Conservation (phyloP, 225 moss, liverwort and hornwort species). For the Takakia lepidozioides region DNA sequence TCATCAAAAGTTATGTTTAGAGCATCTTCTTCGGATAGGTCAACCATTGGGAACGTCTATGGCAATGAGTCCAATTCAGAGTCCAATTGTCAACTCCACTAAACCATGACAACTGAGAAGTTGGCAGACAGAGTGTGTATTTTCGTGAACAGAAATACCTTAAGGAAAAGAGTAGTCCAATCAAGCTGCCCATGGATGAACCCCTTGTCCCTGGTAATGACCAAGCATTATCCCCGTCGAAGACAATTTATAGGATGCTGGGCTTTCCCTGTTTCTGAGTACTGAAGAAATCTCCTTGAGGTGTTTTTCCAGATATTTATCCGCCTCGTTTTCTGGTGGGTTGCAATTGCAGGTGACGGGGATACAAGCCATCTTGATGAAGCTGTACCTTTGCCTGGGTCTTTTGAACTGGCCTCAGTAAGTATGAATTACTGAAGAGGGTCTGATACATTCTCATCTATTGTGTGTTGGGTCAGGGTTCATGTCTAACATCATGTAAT, state of each 20-base stretch:
- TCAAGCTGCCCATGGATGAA: no score
- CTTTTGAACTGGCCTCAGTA: conserved; percentile 62
- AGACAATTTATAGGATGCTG: background rate
- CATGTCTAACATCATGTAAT: background rate
- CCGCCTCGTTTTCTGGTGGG: background rate
- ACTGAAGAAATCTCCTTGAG: background rate
- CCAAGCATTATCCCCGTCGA: background rate
- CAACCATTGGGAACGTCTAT: no score
- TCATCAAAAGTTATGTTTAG: no score
- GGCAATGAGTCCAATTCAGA: no score
- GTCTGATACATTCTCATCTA: background rate
- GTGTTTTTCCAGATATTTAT: no score
- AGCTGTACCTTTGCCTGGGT: conserved; percentile 57
- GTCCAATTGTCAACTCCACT: no score
- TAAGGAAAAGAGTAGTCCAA: no score
- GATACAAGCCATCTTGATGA: conserved; percentile 49
- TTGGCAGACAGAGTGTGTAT: no score
- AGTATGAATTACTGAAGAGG: background rate
- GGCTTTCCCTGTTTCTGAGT: background rate
- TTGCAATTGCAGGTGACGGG: conserved; percentile 54
- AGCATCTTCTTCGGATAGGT: no score
- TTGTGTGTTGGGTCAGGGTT: no score
- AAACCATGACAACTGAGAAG: no score
- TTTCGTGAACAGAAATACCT: no score
- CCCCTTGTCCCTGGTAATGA: background rate